Base-by-base conservation (phyloP, 345 rosid genomes). In the Isatis tinctoria region DNA sequence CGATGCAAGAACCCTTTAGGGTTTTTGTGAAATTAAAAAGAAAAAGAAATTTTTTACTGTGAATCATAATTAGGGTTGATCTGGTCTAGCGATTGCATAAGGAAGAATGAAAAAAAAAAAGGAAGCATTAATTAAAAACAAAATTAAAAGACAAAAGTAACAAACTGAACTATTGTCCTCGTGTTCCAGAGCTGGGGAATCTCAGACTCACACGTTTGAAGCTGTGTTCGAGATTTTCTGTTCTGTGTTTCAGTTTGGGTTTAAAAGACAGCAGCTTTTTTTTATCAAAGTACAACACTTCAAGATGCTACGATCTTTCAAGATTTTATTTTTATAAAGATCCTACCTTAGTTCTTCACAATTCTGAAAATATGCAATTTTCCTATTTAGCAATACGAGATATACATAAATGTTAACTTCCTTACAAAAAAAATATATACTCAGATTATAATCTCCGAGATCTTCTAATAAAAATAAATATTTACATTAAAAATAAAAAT, bases 1-100 rank as follows among this genome's bases (percentile, higher is more conserved):
- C 95, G 87, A 85, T 85, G 73, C 83, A 92, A 88, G 91, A 88
- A 87, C 85, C 92, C 92, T 85, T 43, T 88, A 86, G 95, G 95
- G 92, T 65, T 90, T 89, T 89, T 87, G 86, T 64, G 68, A 83
- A 78, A 64, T 43, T 43, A n/a, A 76, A 28, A 66, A 33, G 36
- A 6, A 10, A 71, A 72, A 73, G 72, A 45, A 60, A 47, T 48
- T n/a, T n/a, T n/a, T n/a, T 60, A 70, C 49, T 47, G 60, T 36
- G 59, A 48, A 71, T 36, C 41, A 60, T 36, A 26, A 71, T 24
- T 60, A 71, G 74, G 65, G 56, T 69, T 69, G 74, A 69, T 69
- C 65, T 49, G 10, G 59, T 59, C 48, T 70, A 70, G 26, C 27
- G 39, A 57, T 48, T 60, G 49, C 40, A 48, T 37, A 17, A 44